These are phyloP conservation scores for Sedum album DNA, from an alignment of 164 flowering plant genomes.

Conservation along the genomic window DNA sequence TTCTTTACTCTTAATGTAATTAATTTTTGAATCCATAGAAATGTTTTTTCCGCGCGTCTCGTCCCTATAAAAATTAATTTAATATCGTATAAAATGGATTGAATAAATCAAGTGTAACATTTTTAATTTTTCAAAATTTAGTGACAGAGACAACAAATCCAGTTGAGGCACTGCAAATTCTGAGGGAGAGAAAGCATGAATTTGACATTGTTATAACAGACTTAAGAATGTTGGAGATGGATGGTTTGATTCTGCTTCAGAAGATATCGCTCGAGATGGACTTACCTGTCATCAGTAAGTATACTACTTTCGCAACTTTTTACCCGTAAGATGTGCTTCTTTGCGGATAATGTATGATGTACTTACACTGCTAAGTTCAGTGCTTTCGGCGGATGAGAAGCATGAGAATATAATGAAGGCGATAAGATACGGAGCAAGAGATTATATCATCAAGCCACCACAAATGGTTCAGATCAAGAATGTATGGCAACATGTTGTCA, in stretches of 20 bases:
- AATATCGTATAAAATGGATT: too few relatives aligned
- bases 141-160: not conserved
- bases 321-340: not conserved
- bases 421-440: constrained; percentile 31
- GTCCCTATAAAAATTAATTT: too few relatives aligned
- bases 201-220: constrained; percentile 10
- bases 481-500: constrained; percentile 39
- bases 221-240: constrained; percentile 35
- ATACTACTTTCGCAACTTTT: not conserved
- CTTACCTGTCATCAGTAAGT: constrained; percentile 43
- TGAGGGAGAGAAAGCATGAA: not conserved
- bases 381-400: constrained; percentile 24
- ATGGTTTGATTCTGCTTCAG: constrained; percentile 38
- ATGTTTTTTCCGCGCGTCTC: too few relatives aligned
- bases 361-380: constrained; percentile 13
- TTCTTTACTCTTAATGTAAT: too few relatives aligned
- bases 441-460: constrained; percentile 30
- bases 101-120: too few relatives aligned
- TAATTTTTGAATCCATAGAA: too few relatives aligned
- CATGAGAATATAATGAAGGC: constrained; percentile 28
- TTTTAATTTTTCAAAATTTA: not conserved
- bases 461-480: constrained; percentile 26
- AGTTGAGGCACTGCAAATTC: not conserved
- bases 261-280: constrained; percentile 38
- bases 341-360: not conserved